Evolutionary conservation across 805 yeast species (phyloP), one percentile per base, ranked within the genome.

Genomic region (Kockiozyma suomiensis): DNA sequence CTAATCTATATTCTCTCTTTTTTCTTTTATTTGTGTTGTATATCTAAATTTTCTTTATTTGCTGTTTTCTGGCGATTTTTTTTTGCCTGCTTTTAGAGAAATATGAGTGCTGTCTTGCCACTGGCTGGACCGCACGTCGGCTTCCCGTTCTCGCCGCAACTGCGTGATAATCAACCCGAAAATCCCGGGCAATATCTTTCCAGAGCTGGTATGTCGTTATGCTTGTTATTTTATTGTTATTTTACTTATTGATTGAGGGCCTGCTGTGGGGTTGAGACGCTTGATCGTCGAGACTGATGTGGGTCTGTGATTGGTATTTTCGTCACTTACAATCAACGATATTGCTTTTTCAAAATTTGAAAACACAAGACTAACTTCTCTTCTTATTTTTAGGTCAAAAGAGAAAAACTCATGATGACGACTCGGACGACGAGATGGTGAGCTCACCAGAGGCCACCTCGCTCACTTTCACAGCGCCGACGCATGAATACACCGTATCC

Each of bases 51-150:
- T n/a, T n/a, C n/a, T n/a, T n/a, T n/a, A 30, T 30, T 30, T 30
- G 10, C 10, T 7, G 33, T 30, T 10, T 30, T 10, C 33, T 30
- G 10, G 33, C 10, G 10, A 30, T 30, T 30, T 30, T 30, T 10
- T 10, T 30, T 6, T 30, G 33, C 10, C 33, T 6, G 33, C 33
- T 30, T n/a, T n/a, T n/a, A n/a, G n/a, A n/a, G 33, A 30, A 30
- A 10, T 13, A 62, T 62, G 66, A 62, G 66, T 32, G 66, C 66
- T 6, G 65, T 62, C 17, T 49, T 62, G 52, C 63, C 66, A 46
- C 61, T 54, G 19, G 38, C 53, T 8, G 58, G 64, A 10, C 64
- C 66, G 37, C 58, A 54, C 12, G 40, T 59, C 21, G 65, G 61
- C 41, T 61, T 61, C 41, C 62, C 63, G 15, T 54, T 61, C 25